A percentile compares a stretch with the other conserved stretches of the same genome.
Evolutionary conservation across 768 basidiomycete genomes (phyloP).

Genomic region (Xerocomus brunneocitrinus): DNA sequence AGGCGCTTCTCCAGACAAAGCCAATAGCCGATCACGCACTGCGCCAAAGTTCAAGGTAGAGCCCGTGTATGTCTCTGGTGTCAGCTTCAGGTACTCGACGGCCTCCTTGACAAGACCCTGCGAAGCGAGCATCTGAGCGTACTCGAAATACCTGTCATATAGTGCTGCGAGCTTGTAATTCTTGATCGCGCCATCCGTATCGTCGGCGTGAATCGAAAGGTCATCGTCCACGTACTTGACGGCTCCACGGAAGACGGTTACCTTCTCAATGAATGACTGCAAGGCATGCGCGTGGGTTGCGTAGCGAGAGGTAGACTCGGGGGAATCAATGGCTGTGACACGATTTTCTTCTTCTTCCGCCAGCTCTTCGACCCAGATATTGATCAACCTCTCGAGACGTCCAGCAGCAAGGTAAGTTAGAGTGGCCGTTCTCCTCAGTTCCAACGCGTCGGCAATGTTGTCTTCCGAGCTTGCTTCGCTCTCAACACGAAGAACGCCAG

Average conservation of each 20-base stretch:
- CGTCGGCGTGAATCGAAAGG: constrained; percentile 39
- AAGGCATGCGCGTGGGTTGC: constrained; percentile 80
- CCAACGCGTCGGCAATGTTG: constrained; percentile 32
- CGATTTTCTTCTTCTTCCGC: constrained; percentile 71
- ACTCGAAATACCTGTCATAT: constrained; percentile 94
- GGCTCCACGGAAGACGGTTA: constrained; percentile 88
- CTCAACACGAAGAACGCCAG: constrained; percentile 52
- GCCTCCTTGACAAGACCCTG: constrained; percentile 90
- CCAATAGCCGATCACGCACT: constrained; percentile 44
- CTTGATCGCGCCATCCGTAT: constrained; percentile 41
- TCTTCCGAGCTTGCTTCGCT: constrained; percentile 38
- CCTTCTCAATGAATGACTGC: constrained; percentile 95
- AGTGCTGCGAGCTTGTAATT: constrained; percentile 79
- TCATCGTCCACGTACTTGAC: constrained; percentile 76
- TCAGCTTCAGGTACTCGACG: constrained; percentile 69
- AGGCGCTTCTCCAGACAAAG: constrained; percentile 31
- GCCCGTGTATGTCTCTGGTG: constrained; percentile 74
- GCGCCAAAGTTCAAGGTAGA: constrained; percentile 41
- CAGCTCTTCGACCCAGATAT: constrained; percentile 90
- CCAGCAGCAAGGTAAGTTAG: constrained; percentile 92
- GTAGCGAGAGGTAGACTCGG: constrained; percentile 53
- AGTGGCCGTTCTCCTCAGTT: constrained; percentile 82
- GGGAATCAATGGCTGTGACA: constrained; percentile 36
- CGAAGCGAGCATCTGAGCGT: constrained; percentile 84
- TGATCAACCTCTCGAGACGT: constrained; percentile 79